A percentile compares a stretch with the other conserved stretches of the same genome.
phyloP scores from a whole-genome alignment of 148 eudicot species.

The Fagopyrum homotropicum region DNA sequence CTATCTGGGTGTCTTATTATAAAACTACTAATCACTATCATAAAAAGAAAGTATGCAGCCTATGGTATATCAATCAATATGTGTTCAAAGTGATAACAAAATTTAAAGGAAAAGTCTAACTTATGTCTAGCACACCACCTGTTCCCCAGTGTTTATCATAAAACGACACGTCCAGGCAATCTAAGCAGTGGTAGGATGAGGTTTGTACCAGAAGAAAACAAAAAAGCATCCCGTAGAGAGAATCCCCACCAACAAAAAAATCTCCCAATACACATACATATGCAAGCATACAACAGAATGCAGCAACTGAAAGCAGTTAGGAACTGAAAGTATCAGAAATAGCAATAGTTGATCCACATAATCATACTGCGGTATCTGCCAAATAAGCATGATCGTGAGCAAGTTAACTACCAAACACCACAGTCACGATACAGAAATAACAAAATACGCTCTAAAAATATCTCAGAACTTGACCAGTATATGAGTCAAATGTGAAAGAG shows the following conservation, averaged over 20 bases:
- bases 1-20: not conserved
- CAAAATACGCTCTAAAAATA: not conserved
- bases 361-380: not conserved
- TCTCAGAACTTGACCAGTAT: not conserved
- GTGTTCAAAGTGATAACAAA: not conserved
- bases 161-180: not conserved
- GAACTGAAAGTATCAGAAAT: not conserved
- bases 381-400: not conserved
- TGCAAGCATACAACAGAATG: not conserved
- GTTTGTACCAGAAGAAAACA: not conserved
- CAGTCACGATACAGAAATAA: not conserved
- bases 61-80: not conserved
- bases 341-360: not conserved
- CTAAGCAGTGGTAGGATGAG: not conserved
- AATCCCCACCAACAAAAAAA: not conserved
- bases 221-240: not conserved
- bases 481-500: constrained; percentile 5
- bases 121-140: not conserved
- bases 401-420: not conserved
- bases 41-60: not conserved
- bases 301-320: too few relatives aligned
- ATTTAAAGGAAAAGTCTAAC: not conserved
- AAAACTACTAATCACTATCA: not conserved
- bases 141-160: not conserved
- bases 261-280: not conserved